Base-by-base conservation (phyloP, 2,329 filamentous ascomycete species). In the Cladosporium sp. region DNA sequence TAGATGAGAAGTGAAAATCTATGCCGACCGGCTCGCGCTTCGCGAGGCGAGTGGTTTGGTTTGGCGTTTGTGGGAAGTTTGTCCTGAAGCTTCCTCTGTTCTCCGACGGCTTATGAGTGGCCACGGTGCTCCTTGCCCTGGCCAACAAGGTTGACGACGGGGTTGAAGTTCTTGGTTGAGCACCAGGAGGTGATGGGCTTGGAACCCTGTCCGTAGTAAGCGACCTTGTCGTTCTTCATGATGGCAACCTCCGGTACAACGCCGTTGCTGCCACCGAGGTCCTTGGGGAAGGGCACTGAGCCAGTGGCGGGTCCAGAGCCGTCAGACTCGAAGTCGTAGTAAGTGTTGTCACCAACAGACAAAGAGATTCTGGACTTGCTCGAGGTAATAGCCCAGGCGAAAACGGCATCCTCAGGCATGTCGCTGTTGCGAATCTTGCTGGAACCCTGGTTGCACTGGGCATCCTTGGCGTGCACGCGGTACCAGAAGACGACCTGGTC, bases 401-500 rank as follows among this genome's bases (percentile, higher is more conserved):
- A 68, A 51, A 69, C 64, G 12, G 66, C 64, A 41, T 69, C 67
- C 32, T 58, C 57, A 7, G 64, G 61, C 38, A 59, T 62, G 2
- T 60, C 50, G 39, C 57, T 55, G 59, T 69, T 69, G 50, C 62
- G 60, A 45, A 68, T 62, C 16, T 53, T 57, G 2, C 59, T 59
- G 3, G 62, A 57, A 43, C 67, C 65, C 15, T 60, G 62, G 18
- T 53, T 50, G 51, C 67, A 69, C 42, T 59, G 35, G 11, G 62
- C 62, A 4, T 53, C 57, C 53, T 68, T 68, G 50, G 65, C 64
- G 55, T 69, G 67, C 16, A 64, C 57, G 52, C 67, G 64, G 55
- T 69, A 67, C 67, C 67, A 69, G 62, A 61, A 68, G 52, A 69
- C 59, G 39, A 69, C 64, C 36, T 66, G 63, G 51, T 69, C 67